A percentile compares a stretch with the other conserved stretches of the same genome.
These are phyloP conservation scores for Geoglossum glabrum DNA, from an alignment of 495 filamentous ascomycete species.

Conservation along the genomic window DNA sequence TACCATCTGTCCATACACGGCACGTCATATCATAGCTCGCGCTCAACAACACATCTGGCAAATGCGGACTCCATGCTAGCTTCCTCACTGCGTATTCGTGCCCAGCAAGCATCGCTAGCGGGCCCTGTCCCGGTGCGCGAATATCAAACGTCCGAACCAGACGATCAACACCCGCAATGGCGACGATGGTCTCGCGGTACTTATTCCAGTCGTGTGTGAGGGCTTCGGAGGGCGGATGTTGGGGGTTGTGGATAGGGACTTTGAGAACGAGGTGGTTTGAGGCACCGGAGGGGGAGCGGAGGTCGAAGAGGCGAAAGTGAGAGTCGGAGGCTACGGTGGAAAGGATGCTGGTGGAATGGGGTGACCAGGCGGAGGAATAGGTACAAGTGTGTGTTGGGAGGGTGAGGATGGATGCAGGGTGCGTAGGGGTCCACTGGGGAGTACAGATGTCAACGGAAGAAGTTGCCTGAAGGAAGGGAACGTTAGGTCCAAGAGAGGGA, in stretches of 20 bases:
- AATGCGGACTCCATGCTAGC: constrained; percentile 79
- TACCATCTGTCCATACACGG: constrained; percentile 74
- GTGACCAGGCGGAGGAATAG: constrained; percentile 66
- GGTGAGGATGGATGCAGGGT: constrained; percentile 43
- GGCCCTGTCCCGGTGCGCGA: constrained; percentile 47
- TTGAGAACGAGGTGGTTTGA: constrained; percentile 61
- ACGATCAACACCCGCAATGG: constrained; percentile 77
- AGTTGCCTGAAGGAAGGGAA: too few species aligned
- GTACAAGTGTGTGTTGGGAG: constrained; percentile 81
- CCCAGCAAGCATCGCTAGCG: constrained; percentile 45
- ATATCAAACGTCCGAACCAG: constrained; percentile 78
- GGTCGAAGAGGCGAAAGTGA: constrained; percentile 72
- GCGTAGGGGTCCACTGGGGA: constrained; percentile 52
- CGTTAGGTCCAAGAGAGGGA: neutral
- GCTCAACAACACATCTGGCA: constrained; percentile 61
- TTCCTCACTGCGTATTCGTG: constrained; percentile 82
- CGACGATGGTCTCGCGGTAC: constrained; percentile 64
- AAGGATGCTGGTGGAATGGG: constrained; percentile 56
- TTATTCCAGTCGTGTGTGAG: constrained; percentile 99
- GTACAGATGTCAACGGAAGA: neutral
- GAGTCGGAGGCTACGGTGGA: constrained; percentile 71
- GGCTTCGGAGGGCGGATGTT: constrained; percentile 45
- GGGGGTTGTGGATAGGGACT: constrained; percentile 55
- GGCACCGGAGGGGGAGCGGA: constrained; percentile 59
- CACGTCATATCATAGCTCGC: constrained; percentile 97